A percentile compares a stretch with the other conserved stretches of the same genome.
phyloP scores from a whole-genome alignment of 352 stramenopile species.

The Porosira glacialis region DNA sequence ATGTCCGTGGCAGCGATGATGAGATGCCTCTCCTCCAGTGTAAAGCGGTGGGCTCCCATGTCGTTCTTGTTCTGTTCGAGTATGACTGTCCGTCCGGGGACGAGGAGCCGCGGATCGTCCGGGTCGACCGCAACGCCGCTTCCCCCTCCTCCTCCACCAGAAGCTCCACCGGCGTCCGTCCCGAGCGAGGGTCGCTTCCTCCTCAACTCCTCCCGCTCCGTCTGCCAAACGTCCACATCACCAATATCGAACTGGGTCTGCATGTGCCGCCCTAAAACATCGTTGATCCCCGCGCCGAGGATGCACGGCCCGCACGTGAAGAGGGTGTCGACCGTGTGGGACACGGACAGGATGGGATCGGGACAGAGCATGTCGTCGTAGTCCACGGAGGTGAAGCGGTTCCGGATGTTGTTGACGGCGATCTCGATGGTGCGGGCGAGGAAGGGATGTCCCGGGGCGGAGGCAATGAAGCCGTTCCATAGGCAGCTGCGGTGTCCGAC shows the following conservation, averaged over 20 bases:
- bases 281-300: slow-evolving; percentile 68
- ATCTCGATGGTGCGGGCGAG: slow-evolving; percentile 61
- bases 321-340: slow-evolving; percentile 70
- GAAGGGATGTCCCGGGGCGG: slow-evolving; percentile 61
- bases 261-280: slow-evolving; percentile 61
- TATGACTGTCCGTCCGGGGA: slow-evolving; percentile 69
- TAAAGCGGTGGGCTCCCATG: slow-evolving; percentile 80
- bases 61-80: slow-evolving; percentile 76
- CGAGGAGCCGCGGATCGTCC: slow-evolving; percentile 36
- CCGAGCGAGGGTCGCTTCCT: too few relatives aligned
- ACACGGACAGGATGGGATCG: slow-evolving; percentile 55
- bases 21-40: slow-evolving; percentile 62
- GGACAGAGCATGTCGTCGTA: slow-evolving; percentile 71
- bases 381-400: slow-evolving; percentile 75
- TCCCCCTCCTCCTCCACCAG: too few relatives aligned
- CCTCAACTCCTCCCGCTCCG: slow-evolving; percentile 16
- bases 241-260: slow-evolving; percentile 66
- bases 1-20: slow-evolving; percentile 76
- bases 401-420: slow-evolving; percentile 77
- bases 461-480: slow-evolving; percentile 71
- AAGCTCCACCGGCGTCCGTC: too few relatives aligned
- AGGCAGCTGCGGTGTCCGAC: slow-evolving; percentile 54
- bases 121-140: not conserved
- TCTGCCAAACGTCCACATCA: slow-evolving; percentile 59
- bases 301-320: slow-evolving; percentile 75